phyloP scores from a whole-genome alignment of 2,329 filamentous ascomycete genomes.

The Thermochaetoides dissita region DNA sequence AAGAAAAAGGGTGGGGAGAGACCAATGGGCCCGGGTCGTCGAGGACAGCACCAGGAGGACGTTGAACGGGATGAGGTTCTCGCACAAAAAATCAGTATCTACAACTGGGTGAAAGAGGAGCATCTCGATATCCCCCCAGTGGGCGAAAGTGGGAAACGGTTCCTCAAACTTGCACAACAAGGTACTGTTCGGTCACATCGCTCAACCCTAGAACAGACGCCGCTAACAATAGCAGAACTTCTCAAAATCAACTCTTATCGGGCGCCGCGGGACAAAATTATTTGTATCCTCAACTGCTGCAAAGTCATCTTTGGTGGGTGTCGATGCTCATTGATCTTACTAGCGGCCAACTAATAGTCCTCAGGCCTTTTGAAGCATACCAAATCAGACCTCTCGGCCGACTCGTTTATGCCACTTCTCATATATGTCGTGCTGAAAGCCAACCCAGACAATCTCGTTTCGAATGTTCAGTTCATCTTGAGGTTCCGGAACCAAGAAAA shows the following conservation, averaged over 20 bases:
- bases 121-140: constrained; percentile 85
- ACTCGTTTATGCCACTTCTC: constrained; percentile 86
- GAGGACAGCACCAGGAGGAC: constrained; percentile 94
- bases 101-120: constrained; percentile 84
- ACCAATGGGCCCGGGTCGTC: constrained; percentile 63
- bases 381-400: constrained; percentile 86
- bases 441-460: constrained; percentile 89
- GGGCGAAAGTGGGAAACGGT: constrained; percentile 74
- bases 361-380: constrained; percentile 75
- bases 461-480: constrained; percentile 95
- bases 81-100: constrained; percentile 91
- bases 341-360: background rate
- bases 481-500: constrained; percentile 97
- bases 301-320: constrained; percentile 88
- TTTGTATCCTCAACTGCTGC: constrained; percentile 95
- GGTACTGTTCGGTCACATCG: constrained; percentile 28
- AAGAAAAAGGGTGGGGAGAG: constrained; percentile 55
- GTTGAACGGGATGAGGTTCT: constrained; percentile 94
- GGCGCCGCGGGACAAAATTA: constrained; percentile 95
- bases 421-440: constrained; percentile 93
- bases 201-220: too few relatives aligned
- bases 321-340: background rate
- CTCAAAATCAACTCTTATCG: constrained; percentile 94
- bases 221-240: constrained; percentile 44
- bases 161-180: constrained; percentile 79